Evolutionary conservation across 2,329 filamentous ascomycete genomes (phyloP).

Genomic region (Arthrobotrys entomopaga): DNA sequence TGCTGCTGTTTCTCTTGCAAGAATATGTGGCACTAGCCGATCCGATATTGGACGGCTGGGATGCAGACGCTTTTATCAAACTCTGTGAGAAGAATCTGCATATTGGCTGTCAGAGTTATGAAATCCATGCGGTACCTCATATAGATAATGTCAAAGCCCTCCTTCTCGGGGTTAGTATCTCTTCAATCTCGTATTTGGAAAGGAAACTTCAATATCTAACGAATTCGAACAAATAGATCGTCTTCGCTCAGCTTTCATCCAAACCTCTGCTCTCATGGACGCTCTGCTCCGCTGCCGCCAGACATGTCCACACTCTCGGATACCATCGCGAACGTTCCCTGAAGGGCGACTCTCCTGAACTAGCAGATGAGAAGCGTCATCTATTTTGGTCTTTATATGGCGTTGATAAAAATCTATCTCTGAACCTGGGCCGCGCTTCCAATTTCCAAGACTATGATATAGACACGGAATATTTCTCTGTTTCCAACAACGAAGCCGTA

Average conservation of each 20-base stretch:
- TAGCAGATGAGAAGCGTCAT: slow-evolving; percentile 49
- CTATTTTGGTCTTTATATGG: slow-evolving; percentile 52
- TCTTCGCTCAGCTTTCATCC: slow-evolving; percentile 40
- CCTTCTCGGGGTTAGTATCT: slow-evolving; percentile 31
- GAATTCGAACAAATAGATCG: slow-evolving; percentile 16
- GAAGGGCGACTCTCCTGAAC: slow-evolving; percentile 28
- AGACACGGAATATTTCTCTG: slow-evolving; percentile 39
- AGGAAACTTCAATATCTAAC: neutral
- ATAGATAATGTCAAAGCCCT: slow-evolving; percentile 44
- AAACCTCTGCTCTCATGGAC: slow-evolving; percentile 50
- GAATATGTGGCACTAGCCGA: slow-evolving; percentile 41
- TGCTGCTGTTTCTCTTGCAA: slow-evolving; percentile 38
- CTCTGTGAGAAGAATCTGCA: slow-evolving; percentile 48
- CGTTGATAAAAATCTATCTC: slow-evolving; percentile 46
- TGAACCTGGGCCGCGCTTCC: slow-evolving; percentile 44
- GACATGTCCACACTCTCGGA: slow-evolving; percentile 41
- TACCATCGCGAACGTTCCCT: slow-evolving; percentile 51
- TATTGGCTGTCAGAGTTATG: slow-evolving; percentile 54
- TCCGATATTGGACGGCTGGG: slow-evolving; percentile 40
- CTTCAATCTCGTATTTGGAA: neutral
- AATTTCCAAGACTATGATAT: slow-evolving; percentile 53
- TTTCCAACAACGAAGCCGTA: slow-evolving; percentile 30
- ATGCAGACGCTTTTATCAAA: slow-evolving; percentile 18
- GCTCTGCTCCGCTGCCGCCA: slow-evolving; percentile 42
- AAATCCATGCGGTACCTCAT: slow-evolving; percentile 37